Evolutionary conservation across 768 basidiomycete species (phyloP).

Genomic region (Panus rudis): DNA sequence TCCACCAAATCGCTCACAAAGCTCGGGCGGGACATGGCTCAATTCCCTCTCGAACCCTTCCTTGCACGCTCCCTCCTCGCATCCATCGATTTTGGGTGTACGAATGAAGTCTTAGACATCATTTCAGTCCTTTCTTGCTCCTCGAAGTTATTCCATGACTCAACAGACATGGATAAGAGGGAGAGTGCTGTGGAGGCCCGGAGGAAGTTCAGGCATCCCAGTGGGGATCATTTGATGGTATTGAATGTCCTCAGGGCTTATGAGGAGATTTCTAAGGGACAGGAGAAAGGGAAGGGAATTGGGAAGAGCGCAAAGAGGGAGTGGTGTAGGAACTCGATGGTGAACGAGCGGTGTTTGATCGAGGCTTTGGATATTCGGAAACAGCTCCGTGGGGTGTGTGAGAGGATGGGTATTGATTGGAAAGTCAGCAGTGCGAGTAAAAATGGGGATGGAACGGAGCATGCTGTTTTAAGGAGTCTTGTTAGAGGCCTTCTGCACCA

Average conservation of each 20-base stretch:
- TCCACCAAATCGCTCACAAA: slow-evolving; percentile 56
- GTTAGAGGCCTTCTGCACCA: slow-evolving; percentile 76
- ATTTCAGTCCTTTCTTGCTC: slow-evolving; percentile 78
- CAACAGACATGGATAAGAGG: slow-evolving; percentile 64
- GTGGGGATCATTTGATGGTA: slow-evolving; percentile 88
- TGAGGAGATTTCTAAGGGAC: slow-evolving; percentile 44
- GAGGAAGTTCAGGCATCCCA: slow-evolving; percentile 70
- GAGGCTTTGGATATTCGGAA: slow-evolving; percentile 75
- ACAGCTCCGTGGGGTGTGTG: slow-evolving; percentile 68
- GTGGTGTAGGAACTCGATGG: slow-evolving; percentile 81
- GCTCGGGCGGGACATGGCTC: slow-evolving; percentile 77
- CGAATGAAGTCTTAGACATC: slow-evolving; percentile 75
- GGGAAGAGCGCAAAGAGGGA: slow-evolving; percentile 43
- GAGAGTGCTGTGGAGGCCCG: slow-evolving; percentile 66
- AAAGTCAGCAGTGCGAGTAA: slow-evolving; percentile 31
- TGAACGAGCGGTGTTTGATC: slow-evolving; percentile 75
- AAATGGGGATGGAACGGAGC: slow-evolving; percentile 51
- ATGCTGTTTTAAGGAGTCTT: slow-evolving; percentile 60
- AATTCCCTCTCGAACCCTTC: slow-evolving; percentile 88
- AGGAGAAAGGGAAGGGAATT: too few species aligned
- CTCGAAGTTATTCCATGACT: slow-evolving; percentile 75
- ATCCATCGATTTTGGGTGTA: slow-evolving; percentile 66
- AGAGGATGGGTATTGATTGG: slow-evolving; percentile 54
- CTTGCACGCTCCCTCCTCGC: slow-evolving; percentile 75
- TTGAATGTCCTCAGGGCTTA: slow-evolving; percentile 83